Base-by-base conservation (phyloP, 2,329 filamentous ascomycete genomes). In the Didymella glomerata region DNA sequence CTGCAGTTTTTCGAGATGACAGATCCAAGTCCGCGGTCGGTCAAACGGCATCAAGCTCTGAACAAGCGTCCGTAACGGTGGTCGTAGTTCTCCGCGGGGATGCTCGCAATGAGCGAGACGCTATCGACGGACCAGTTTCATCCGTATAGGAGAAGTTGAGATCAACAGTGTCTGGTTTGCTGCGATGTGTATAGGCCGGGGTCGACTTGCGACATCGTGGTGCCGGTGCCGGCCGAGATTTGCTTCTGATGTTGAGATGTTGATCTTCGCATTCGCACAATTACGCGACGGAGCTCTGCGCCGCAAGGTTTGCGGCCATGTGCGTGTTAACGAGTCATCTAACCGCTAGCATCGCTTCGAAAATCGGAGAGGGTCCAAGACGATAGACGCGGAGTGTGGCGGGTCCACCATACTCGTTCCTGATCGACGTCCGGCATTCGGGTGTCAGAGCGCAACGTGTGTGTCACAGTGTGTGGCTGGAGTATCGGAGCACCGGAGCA, bases 371-470 rank as follows among this genome's bases (percentile, higher is more conserved):
- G 11, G n/a, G 32, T 22, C 14, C 20, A 36, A 36, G 32, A n/a
- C 32, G 30, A 36, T 25, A 30, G 22, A 18, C 22, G 30, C 24
- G 46, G 32, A 36, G 27, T 25, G 54, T 47, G 54, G 54, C 41
- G 38, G 18, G n/a, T 24, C 25, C 28, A 25, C 25, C 8, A 30
- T n/a, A 28, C 54, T 48, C 40, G 42, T 57, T 52, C 27, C 34
- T 47, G 54, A 52, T 57, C 54, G 48, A 41, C 25, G 34, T 38
- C 47, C 40, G 30, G 30, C 48, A 51, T 57, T 28, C 18, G 20
- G 20, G 20, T 38, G 38, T 41, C 38, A 41, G 20, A 41, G 20
- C 38, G 38, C 20, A 24, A 16, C 32, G 32, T 11, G 36, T 40
- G 36, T 40, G 36, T 20, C 36, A 40, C 49, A n/a, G 22, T 53